These are phyloP conservation scores for Acarospora socialis DNA, from an alignment of 2,329 filamentous ascomycete species.

Conservation along the genomic window DNA sequence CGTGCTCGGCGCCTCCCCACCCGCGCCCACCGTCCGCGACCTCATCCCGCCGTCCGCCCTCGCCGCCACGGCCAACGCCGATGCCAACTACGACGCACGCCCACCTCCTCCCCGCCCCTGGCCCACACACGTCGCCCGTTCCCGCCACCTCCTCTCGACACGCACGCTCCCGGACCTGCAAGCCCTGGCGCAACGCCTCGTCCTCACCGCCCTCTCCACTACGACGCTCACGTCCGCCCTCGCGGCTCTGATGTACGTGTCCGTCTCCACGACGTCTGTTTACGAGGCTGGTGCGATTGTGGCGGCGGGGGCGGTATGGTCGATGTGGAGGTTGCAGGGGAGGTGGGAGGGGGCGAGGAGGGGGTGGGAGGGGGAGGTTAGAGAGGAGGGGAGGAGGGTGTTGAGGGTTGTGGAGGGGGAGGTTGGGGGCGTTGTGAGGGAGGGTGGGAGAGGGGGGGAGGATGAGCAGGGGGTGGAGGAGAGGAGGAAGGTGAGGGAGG, in stretches of 20 bases:
- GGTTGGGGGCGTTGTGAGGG: conserved; percentile 32
- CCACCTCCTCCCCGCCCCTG: conserved; percentile 35
- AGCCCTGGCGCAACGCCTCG: conserved; percentile 56
- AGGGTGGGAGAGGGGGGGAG: conserved; percentile 26
- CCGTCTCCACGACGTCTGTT: conserved; percentile 34
- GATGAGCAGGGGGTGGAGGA: conserved; percentile 23
- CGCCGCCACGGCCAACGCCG: conserved; percentile 14
- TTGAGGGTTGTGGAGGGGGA: conserved; percentile 39
- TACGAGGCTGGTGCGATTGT: conserved; percentile 47
- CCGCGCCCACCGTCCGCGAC: conserved; percentile 5
- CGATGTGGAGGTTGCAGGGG: conserved; percentile 42
- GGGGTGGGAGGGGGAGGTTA: conserved; percentile 37
- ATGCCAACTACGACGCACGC: conserved; percentile 12
- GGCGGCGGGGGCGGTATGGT: conserved; percentile 43
- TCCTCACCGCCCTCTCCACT: conserved; percentile 61
- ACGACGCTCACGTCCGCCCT: conserved; percentile 48
- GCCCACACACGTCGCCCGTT: conserved; percentile 60
- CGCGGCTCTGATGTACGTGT: conserved; percentile 41
- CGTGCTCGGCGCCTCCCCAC: conserved; percentile 7
- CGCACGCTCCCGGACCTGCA: conserved; percentile 57
- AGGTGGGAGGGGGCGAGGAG: conserved; percentile 41
- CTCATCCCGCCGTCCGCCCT: no score
- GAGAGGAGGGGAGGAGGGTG: conserved; percentile 43
- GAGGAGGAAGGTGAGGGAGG: conserved; percentile 29
- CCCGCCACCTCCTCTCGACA: conserved; percentile 51